A percentile compares a stretch with the other conserved stretches of the same genome.
Conservation (phyloP, 805 yeast genomes). For the Suhomyces tanzawaensis region DNA sequence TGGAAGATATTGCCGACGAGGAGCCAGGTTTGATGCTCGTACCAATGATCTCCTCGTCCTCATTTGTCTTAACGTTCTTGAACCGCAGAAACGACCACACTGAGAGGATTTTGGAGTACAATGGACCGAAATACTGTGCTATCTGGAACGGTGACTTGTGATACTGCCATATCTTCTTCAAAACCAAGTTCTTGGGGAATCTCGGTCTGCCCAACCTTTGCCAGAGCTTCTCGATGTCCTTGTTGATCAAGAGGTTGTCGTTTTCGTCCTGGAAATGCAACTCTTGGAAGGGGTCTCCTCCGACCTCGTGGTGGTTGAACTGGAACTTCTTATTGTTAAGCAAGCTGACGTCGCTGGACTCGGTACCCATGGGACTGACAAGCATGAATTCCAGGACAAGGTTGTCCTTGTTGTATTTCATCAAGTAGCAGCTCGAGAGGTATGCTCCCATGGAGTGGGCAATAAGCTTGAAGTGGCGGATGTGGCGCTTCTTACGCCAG, state of each 20-base stretch:
- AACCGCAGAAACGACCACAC: conserved; percentile 42
- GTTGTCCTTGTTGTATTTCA: conserved; percentile 31
- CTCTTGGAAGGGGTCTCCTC: conserved; percentile 37
- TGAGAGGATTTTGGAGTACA: conserved; percentile 40
- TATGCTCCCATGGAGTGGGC: conserved; percentile 47
- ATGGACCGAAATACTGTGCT: conserved; percentile 37
- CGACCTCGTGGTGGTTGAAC: conserved; percentile 32
- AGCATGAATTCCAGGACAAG: conserved; percentile 23
- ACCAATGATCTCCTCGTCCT: conserved; percentile 7
- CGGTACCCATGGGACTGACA: conserved; percentile 47
- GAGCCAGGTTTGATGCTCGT: background rate
- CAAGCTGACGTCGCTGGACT: conserved; percentile 34
- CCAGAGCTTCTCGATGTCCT: conserved; percentile 26
- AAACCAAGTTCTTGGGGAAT: conserved; percentile 32
- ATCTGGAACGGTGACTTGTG: conserved; percentile 39
- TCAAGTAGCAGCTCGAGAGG: conserved; percentile 36
- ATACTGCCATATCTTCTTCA: conserved; percentile 37
- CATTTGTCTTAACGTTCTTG: conserved; percentile 24
- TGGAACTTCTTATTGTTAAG: conserved; percentile 29
- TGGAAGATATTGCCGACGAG: background rate
- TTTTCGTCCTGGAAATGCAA: conserved; percentile 13
- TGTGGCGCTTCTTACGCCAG: conserved; percentile 29
- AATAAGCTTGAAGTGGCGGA: conserved; percentile 29
- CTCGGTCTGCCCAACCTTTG: conserved; percentile 34
- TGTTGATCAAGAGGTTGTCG: conserved; percentile 15